Evolutionary conservation across 2,329 filamentous ascomycete species (phyloP), one percentile per base, ranked within the genome.

Genomic region (Lachnellula suecica): DNA sequence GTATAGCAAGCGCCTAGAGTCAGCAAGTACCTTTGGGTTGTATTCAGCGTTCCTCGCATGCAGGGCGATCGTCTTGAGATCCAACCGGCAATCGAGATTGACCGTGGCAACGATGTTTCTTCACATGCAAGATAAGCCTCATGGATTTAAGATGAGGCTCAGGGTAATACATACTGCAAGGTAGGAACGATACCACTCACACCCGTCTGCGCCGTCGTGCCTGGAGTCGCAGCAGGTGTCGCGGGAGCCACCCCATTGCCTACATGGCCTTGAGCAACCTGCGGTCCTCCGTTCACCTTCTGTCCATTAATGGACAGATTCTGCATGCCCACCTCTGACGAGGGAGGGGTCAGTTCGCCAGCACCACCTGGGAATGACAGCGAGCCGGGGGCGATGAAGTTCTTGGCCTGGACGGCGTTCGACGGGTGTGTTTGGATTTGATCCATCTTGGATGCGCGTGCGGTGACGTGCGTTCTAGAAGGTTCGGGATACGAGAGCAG

Each of bases 61-160:
- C 71, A 97, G 82, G 66, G 94, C 94, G 72, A 99, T 97, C 66
- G 94, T 97, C 88, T 97, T 97, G 64, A 99, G 82, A 72, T 99
- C 94, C 76, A 97, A 79, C 65, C 93, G 92, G 77, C 93, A 97
- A 79, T 95, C 91, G 69, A 97, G 83, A 74, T 97, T 97, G 79
- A 97, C 94, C 64, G 94, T 99, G 63, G 94, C 93, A 74, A 97
- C 93, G 77, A 97, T 96, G 79, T 97, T 97, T 86, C 91, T 95
- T 91, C 63, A 68, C 65, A 66, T 64, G 66, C 63, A 64, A 72
- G 70, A 78, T 84, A 75, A 84, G 81, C 75, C 72, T 76, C 76
- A 64, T 62, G 57, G 58, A 62, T 58, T 57, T 56, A 66, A 66
- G 57, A 60, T 62, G 63, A 67, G 64, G 63, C 66, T 64, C 54